These are phyloP conservation scores for Phragmites australis DNA, from an alignment of 176 grass and related monocot genomes.

Conservation along the genomic window DNA sequence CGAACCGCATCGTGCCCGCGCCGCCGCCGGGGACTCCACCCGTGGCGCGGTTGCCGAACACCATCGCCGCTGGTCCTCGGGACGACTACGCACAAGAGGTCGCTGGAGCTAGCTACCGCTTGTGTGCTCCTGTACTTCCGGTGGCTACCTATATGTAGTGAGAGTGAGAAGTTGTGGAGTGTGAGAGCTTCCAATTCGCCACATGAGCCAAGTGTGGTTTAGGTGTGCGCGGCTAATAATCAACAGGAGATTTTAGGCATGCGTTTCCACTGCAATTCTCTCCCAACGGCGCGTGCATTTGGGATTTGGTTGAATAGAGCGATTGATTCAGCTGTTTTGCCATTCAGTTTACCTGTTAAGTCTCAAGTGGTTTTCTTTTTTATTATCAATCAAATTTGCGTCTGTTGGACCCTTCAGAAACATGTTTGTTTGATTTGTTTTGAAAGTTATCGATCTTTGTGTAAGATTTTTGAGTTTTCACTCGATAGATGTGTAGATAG, in stretches of 20 bases:
- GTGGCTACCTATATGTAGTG: neutral
- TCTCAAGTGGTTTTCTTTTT: no score
- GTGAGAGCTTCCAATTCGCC: neutral
- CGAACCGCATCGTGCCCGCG: conserved; percentile 20
- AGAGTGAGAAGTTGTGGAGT: neutral
- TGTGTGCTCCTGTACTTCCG: neutral
- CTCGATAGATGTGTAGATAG: no score
- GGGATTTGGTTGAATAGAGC: neutral
- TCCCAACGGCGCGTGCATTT: neutral
- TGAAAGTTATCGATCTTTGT: no score
- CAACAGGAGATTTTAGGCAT: neutral
- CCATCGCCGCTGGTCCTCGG: conserved; percentile 25
- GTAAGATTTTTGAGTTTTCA: no score
- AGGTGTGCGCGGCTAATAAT: neutral
- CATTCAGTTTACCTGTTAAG: no score
- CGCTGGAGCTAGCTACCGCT: neutral
- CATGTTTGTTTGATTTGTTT: no score
- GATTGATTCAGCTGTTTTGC: neutral
- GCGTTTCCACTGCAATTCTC: neutral
- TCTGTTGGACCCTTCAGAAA: no score
- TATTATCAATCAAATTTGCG: no score
- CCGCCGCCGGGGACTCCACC: neutral
- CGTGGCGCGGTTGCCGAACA: neutral
- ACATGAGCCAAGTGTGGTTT: neutral
- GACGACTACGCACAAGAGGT: neutral